Percentiles rank a stretch among this genome's conserved stretches.
Evolutionary conservation across 352 stramenopile genomes (phyloP).

Genomic region (Pythium brachiatum): DNA sequence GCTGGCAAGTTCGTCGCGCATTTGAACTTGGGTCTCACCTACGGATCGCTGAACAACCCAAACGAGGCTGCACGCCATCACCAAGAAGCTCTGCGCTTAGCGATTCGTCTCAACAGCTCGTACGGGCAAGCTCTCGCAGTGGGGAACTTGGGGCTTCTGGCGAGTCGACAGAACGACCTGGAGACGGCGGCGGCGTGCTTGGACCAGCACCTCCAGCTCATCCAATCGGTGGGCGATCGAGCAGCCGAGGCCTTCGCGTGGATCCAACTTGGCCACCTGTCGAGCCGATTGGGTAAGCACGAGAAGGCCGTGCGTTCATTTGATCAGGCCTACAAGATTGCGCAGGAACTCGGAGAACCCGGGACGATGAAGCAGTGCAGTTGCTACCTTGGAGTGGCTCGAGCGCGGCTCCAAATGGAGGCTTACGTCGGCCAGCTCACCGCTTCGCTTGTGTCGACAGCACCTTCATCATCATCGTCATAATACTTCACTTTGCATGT

Average conservation of each 20-base stretch:
- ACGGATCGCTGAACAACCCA: slow-evolving; percentile 57
- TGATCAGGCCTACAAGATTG: slow-evolving; percentile 76
- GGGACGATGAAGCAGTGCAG: slow-evolving; percentile 76
- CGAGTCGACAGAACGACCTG: slow-evolving; percentile 78
- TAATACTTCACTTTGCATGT: background rate
- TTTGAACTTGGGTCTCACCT: slow-evolving; percentile 83
- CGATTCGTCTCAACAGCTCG: slow-evolving; percentile 80
- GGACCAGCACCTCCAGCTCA: slow-evolving; percentile 89
- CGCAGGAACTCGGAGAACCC: slow-evolving; percentile 59
- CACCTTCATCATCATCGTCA: background rate
- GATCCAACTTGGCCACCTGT: slow-evolving; percentile 83
- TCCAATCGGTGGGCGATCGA: slow-evolving; percentile 80
- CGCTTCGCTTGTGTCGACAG: slow-evolving; percentile 11
- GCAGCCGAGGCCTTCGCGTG: slow-evolving; percentile 79
- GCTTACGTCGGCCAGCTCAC: slow-evolving; percentile 52
- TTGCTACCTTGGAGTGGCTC: slow-evolving; percentile 77
- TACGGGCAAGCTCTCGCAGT: slow-evolving; percentile 87
- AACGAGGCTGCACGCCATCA: slow-evolving; percentile 79
- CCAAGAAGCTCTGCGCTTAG: slow-evolving; percentile 83
- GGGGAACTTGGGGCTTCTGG: slow-evolving; percentile 84
- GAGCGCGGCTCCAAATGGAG: slow-evolving; percentile 65
- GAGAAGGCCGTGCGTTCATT: slow-evolving; percentile 72
- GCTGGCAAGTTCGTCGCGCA: slow-evolving; percentile 86
- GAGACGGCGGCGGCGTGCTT: slow-evolving; percentile 81
- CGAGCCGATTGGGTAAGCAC: slow-evolving; percentile 48